Evolutionary conservation across 2,329 filamentous ascomycete species (phyloP), one percentile per base, ranked within the genome.

Genomic region (Sphaerulina musiva): DNA sequence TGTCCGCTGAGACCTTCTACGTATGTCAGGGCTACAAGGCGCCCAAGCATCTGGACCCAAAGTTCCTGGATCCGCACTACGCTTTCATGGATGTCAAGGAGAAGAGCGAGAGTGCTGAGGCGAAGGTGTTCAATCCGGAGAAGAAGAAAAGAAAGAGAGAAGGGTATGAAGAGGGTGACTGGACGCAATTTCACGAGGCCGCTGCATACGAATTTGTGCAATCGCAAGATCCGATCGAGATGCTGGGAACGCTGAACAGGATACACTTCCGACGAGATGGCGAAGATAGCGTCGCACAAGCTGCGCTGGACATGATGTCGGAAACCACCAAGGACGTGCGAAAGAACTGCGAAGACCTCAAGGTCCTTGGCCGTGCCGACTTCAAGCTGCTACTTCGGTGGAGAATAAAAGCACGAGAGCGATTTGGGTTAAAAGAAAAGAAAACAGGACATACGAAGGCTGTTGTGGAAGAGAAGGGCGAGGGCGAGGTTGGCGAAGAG

Each of bases 1-100:
- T 98, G 49, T 96, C 90, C 6, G 93, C 93, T 61, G 93, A 98
- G 77, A 97, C 97, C 40, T 98, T 98, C 76, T 92, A 97, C 60
- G 93, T 98, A 34, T 97, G 92, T 73, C 83, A 86, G 62, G 93
- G 92, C 17, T 98, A 84, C 78, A 97, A 96, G 74, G 92, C 92
- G 0, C 93, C 93, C 3, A 97, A 96, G 74, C 81, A 84, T 59
- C 82, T 98, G 55, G 93, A 98, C 67, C 90, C 92, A 8, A 88
- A 88, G 62, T 95, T 98, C 69, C 78, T 98, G 49, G 93, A 98
- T 66, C 83, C 93, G 5, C 83, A 83, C 61, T 83, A 87, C 54
- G 93, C 97, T 31, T 98, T 98, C 67, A 91, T 91, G 32, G 93
- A 98, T 70, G 76, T 96, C n/a, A 77, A 86, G 32, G 88, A 87